Evolutionary conservation across 129 eudicot species (phyloP).

Genomic region (Tagetes patula): DNA sequence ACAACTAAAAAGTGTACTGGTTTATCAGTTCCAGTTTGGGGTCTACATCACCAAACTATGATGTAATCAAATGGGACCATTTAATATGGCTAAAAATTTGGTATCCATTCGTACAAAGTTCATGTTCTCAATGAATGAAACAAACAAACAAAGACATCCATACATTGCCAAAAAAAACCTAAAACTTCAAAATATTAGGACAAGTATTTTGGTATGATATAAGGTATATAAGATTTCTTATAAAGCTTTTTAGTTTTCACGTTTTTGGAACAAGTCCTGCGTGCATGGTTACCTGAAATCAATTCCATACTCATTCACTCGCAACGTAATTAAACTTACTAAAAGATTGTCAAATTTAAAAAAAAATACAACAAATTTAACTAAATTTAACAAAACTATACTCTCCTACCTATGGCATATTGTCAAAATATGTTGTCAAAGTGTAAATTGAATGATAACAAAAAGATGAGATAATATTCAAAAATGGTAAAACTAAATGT

Average conservation of each 20-base stretch:
- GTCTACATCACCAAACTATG: constrained; percentile 11
- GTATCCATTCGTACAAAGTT: constrained; percentile 16
- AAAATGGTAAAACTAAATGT: neutral
- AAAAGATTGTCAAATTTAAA: neutral
- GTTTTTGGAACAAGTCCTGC: too few species aligned
- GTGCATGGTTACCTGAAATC: neutral
- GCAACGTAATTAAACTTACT: neutral
- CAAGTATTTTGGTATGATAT: neutral
- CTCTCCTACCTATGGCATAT: neutral
- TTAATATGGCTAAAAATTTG: neutral
- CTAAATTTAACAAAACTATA: too few species aligned
- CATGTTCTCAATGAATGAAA: neutral
- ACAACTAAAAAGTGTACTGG: neutral
- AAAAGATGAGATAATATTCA: neutral
- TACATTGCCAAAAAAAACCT: neutral
- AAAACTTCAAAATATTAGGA: neutral
- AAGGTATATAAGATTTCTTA: neutral
- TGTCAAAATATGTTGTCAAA: neutral
- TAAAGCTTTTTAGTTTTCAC: neutral
- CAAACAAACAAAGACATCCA: too few species aligned
- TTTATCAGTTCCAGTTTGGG: constrained; percentile 5
- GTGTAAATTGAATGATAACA: neutral
- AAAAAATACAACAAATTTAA: too few species aligned
- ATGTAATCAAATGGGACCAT: constrained; percentile 29
- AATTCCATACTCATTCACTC: neutral